Base-by-base conservation (phyloP, 441 rosid genomes). In the Flueggea neowawraea region DNA sequence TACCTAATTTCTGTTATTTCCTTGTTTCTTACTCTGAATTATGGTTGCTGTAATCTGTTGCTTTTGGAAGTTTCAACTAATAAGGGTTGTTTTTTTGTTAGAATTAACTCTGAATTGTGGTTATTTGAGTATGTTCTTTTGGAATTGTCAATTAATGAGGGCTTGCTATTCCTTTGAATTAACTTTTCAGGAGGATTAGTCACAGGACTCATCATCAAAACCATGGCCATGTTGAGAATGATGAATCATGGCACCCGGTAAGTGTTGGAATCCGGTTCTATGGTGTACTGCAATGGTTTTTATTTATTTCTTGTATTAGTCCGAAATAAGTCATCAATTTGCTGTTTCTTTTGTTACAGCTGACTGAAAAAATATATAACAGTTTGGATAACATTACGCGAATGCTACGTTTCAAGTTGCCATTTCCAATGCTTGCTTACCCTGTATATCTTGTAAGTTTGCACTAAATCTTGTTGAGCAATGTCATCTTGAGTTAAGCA, bases 171-270 rank as follows among this genome's bases (percentile, higher is more conserved):
- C 47, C 2, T 62, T 67, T n/a, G 16, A 44, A 54, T 60, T n/a
- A 8, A 57, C 33, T 74, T 47, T 47, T 33, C 80, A 92, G 97
- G 97, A 90, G 98, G 75, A 90, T 92, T 54, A 92, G 98, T 73
- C 98, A 92, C 57, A 88, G 90, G 66, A 90, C 96, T 64, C 98
- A 92, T 62, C 97, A 92, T 75, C 96, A 90, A 75, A 90, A 90
- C 79, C 96, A 92, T 62, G 96, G 98, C 11, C 98, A 92, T 69
- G 94, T 82, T n/a, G 97, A 92, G 77, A 90, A 92, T 58, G 97
- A 92, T 31, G 98, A 92, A 76, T 90, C 97, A 16, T 92, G 98
- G 97, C 96, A 85, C 52, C 98, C 96, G 63, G 98, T 92, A 64
- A 63, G 82, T 74, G 33, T 16, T 31, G 4, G 11, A 13, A 13